A percentile compares a stretch with the other conserved stretches of the same genome.
These are phyloP conservation scores for Mycena albidolilacea DNA, from an alignment of 768 basidiomycete genomes.

Conservation along the genomic window DNA sequence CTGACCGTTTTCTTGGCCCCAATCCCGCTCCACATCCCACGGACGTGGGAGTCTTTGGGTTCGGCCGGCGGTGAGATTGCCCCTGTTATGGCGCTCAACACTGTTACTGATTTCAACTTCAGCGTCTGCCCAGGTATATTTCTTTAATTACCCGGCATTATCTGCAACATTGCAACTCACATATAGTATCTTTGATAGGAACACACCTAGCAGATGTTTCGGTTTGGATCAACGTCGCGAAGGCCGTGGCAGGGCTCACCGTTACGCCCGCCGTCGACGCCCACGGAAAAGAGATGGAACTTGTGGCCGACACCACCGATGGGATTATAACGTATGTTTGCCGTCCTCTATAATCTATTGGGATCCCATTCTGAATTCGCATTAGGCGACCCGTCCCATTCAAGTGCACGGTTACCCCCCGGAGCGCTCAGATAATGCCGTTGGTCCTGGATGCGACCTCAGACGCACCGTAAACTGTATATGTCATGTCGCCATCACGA, in stretches of 20 bases:
- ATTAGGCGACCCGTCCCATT: constrained; percentile 36
- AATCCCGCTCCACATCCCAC: constrained; percentile 40
- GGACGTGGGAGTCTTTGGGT: constrained; percentile 47
- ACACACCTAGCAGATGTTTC: constrained; percentile 42
- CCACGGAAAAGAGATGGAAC: constrained; percentile 40
- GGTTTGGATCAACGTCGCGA: constrained; percentile 41
- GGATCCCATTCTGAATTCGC: too few species aligned
- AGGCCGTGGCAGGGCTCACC: constrained; percentile 41
- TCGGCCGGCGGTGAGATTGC: constrained; percentile 42
- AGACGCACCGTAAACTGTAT: constrained; percentile 2
- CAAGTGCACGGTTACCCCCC: constrained; percentile 37
- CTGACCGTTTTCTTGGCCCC: constrained; percentile 49
- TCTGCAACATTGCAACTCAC: background rate
- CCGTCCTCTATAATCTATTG: too few species aligned
- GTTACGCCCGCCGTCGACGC: constrained; percentile 41
- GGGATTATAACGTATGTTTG: constrained; percentile 40
- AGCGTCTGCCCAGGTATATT: constrained; percentile 30
- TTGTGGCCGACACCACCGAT: constrained; percentile 36
- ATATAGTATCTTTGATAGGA: background rate
- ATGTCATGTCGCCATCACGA: background rate
- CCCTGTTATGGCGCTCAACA: too few species aligned
- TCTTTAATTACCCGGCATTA: background rate
- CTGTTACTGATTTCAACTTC: background rate
- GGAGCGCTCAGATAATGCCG: constrained; percentile 31
- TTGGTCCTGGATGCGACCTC: constrained; percentile 33